Evolutionary conservation across 257 asterid species (phyloP).

Genomic region (Solanum lignicaule): DNA sequence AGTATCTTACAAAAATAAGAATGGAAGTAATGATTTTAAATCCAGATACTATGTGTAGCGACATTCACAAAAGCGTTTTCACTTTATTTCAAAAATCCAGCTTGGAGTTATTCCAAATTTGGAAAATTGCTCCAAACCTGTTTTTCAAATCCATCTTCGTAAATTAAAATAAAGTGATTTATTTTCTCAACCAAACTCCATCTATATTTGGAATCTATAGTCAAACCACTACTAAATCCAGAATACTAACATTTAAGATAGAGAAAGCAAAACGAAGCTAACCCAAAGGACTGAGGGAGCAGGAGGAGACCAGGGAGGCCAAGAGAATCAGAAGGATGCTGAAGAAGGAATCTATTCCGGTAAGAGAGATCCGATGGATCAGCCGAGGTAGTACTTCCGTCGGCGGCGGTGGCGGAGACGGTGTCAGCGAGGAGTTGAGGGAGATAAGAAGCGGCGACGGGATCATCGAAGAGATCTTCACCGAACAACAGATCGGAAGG

Average conservation of each 20-base stretch:
- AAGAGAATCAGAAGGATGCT: slow-evolving; percentile 70
- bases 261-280: not conserved
- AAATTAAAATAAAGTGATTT: not conserved
- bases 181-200: too few species aligned
- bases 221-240: not conserved
- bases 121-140: not conserved
- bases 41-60: not conserved
- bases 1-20: not conserved
- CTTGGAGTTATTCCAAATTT: not conserved
- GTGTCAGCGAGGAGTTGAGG: slow-evolving; percentile 49
- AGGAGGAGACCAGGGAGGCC: slow-evolving; percentile 91
- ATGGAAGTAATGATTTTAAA: not conserved
- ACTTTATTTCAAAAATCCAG: not conserved
- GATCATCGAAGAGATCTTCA: slow-evolving; percentile 86
- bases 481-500: slow-evolving; percentile 87
- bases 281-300: slow-evolving; percentile 96
- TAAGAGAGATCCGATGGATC: slow-evolving; percentile 73
- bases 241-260: not conserved
- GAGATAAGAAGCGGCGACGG: slow-evolving; percentile 59
- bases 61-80: not conserved
- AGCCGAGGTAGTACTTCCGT: not conserved
- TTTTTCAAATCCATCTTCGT: not conserved
- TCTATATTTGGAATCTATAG: not conserved
- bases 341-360: slow-evolving; percentile 74
- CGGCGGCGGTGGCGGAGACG: not conserved